These are phyloP conservation scores for Epichloe aotearoae DNA, from an alignment of 2,329 filamentous ascomycete genomes.

Conservation along the genomic window DNA sequence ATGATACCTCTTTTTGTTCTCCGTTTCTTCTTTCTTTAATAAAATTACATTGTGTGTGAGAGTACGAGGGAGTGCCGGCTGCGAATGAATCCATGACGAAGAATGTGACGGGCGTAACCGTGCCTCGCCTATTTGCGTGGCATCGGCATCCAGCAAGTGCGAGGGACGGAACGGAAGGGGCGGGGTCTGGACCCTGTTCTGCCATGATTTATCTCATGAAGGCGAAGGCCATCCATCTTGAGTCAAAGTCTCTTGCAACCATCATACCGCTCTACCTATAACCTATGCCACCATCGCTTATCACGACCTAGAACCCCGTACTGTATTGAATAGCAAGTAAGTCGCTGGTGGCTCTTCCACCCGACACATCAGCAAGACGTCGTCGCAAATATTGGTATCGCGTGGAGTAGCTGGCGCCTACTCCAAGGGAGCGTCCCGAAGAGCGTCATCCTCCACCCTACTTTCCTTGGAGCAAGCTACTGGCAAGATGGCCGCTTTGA, in stretches of 20 bases:
- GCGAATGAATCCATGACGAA: too few species aligned
- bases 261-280: neutral
- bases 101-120: too few species aligned
- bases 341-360: conserved; percentile 2
- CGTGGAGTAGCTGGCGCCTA: conserved; percentile 13
- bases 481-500: conserved; percentile 8
- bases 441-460: conserved; percentile 3
- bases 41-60: neutral
- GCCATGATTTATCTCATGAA: neutral
- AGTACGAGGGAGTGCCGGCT: too few species aligned
- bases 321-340: neutral
- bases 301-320: neutral
- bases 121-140: too few species aligned
- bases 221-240: too few species aligned
- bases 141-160: too few species aligned
- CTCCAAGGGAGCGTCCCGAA: conserved; percentile 5
- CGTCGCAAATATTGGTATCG: conserved; percentile 16
- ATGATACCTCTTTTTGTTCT: neutral
- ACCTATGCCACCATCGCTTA: neutral
- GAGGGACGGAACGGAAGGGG: neutral
- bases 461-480: neutral
- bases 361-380: conserved; percentile 10
- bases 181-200: too few species aligned
- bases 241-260: neutral
- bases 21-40: too few species aligned